Base-by-base conservation (phyloP, 177 flowering plant genomes). In the Telopea speciosissima region DNA sequence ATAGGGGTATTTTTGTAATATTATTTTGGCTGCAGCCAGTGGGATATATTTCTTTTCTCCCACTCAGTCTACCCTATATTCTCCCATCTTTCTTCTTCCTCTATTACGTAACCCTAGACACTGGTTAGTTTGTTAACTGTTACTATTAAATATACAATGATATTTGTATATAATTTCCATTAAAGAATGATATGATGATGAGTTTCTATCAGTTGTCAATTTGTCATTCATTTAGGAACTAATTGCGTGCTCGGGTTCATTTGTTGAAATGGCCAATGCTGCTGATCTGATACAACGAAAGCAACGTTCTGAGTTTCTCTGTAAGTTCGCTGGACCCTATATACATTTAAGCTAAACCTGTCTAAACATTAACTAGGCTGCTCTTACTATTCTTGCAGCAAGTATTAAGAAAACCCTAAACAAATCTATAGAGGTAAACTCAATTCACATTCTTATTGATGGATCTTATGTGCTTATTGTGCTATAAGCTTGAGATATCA, bases 221-320 rank as follows among this genome's bases (percentile, higher is more conserved):
- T 81, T 79, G 58, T 83, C 49, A 70, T 82, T 45, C 70, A 62
- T 72, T 73, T 81, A 92, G 99, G 93, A 83, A 85, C 65, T 89
- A 59, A 60, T 88, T 63, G 74, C 76, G 22, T 85, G 91, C 80
- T 85, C 87, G 5, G 89, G 87, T 25, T 74, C 84, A 21, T 81
- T 81, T 44, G 79, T 81, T 17, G 87, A 84, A 74, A 74, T 44
- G 45, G 97, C 97, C 26, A 69, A 69, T 75, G 99, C 99, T 72
- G 99, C 99, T 66, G 97, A 95, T 82, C 67, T 95, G 80, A 92
- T 88, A 73, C 97, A 92, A 72, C 88, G 83, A 22, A 78, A 90
- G 63, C 97, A 95, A 77, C 92, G 97, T 16, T 89, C 96, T 16
- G 93, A 88, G 28, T 90, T 95, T 81, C 84, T 68, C 24, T 85